Evolutionary conservation across 2,329 filamentous ascomycete genomes (phyloP), one percentile per base, ranked within the genome.

Genomic region (Ceratocystis albifundus): DNA sequence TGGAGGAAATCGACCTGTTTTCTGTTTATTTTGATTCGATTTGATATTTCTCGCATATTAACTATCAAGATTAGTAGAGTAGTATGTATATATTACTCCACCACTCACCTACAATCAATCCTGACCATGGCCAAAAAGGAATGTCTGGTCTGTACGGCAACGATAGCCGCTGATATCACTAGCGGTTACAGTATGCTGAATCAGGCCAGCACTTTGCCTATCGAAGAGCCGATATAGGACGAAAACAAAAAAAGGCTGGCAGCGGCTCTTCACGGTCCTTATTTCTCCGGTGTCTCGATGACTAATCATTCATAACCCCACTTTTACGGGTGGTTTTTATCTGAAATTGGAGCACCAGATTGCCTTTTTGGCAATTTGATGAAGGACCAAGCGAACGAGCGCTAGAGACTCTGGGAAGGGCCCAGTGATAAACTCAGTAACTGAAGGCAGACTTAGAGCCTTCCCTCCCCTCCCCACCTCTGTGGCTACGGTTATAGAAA

Each of bases 241-340:
- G 64, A 66, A 68, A 68, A 67, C 55, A 15, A 62, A 50, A 50
- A 61, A 59, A 64, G 61, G 64, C 50, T 63, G 67, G 50, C 17
- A 20, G 28, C 67, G 67, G 67, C 45, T 68, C 64, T 66, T 64
- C 64, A 68, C 61, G 67, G 64, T 66, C 67, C 67, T 68, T 45
- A 64, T 68, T 68, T 64, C 61, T 53, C 67, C 64, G 67, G 64
- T 22, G 28, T 25, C n/a, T 12, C 20, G n/a, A 50, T 68, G 64
- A 68, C 61, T 68, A 68, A 68, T 61, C 7, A 45, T 10, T 2
- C 5, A 7, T n/a, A 3, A 4, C 8, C 61, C 61, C n/a, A 8
- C 20, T 63, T 63, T 64, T 32, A 10, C 17, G n/a, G 17, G 30
- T 30, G n/a, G 7, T 12, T 20, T 53, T 20, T 30, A 28, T 36